These are phyloP conservation scores for Melanomma pulvis-pyrius DNA, from an alignment of 495 filamentous ascomycete genomes.

Conservation along the genomic window DNA sequence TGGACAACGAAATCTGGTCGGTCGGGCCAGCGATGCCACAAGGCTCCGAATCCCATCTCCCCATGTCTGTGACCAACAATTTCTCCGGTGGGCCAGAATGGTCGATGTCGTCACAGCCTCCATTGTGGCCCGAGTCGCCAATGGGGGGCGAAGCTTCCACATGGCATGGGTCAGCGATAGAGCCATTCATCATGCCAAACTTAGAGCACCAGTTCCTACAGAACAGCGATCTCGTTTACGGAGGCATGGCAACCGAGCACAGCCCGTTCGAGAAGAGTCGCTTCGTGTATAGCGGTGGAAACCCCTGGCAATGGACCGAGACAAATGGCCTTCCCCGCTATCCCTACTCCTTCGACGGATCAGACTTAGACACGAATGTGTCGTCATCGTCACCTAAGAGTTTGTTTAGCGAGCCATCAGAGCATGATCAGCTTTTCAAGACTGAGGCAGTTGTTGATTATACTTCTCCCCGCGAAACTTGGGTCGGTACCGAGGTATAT, in stretches of 20 bases:
- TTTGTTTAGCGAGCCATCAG: conserved; percentile 3
- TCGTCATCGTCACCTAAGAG: conserved; percentile 5
- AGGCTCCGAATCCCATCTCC: neutral
- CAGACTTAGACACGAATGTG: conserved; percentile 5
- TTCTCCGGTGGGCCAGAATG: neutral
- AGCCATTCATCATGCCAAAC: neutral
- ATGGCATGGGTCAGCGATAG: neutral
- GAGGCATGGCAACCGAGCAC: too few species aligned
- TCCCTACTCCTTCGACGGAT: neutral
- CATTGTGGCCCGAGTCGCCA: neutral
- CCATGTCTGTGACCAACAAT: neutral
- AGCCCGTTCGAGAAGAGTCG: neutral
- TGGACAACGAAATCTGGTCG: neutral
- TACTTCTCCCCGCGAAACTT: neutral
- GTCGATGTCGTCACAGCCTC: neutral
- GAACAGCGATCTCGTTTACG: neutral
- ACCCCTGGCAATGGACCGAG: neutral
- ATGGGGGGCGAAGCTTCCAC: neutral
- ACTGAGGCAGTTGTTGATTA: neutral
- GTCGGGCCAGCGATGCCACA: neutral
- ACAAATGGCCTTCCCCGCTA: neutral
- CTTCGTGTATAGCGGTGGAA: neutral
- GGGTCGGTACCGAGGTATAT: neutral
- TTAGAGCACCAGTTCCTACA: neutral
- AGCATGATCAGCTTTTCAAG: neutral